Evolutionary conservation across 2,329 filamentous ascomycete genomes (phyloP), one percentile per base, ranked within the genome.

Genomic region (Phaeoacremonium minimum): DNA sequence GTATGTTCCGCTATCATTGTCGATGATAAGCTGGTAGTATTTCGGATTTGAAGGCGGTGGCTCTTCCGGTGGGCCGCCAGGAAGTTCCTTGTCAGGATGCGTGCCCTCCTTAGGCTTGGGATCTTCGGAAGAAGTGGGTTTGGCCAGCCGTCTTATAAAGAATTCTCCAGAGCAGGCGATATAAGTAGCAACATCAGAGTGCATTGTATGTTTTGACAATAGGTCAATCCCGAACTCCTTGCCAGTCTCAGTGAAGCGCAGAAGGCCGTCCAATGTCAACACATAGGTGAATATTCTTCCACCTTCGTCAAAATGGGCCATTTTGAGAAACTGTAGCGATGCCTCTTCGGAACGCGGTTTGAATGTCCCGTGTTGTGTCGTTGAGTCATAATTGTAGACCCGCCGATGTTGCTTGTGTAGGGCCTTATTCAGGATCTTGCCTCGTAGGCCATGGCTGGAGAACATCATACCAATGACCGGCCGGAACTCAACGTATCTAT

Each of bases 1-100:
- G 58, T 97, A 97, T 1, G 91, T 97, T 9, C 91, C 91, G 37
- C 83, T 88, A 60, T 95, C 91, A 52, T 97, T 97, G 66, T 97
- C 91, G 53, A 97, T 96, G 45, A 93, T 70, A 7, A 97, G 75
- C 56, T 95, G 85, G 58, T 95, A 97, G 54, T 72, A 70, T 35
- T 59, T 55, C n/a, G 66, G 75, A 38, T 71, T 59, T 12, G 56
- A 47, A 0, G 68, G 73, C 4, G 70, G 71, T 1, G 60, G 44
- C 0, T 55, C 52, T 13, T 57, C 43, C 2, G 69, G 71, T 4
- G 70, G 71, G 0, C 66, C 75, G n/a, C 60, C 67, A 5, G 61
- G 58, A 3, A 73, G 32, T 4, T 73, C 61, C 2, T 71, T 50
- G 0, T 66, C 55, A 0, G 77, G 76, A 42, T 84, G 77, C 2